Conservation (phyloP, 169 alveolate species). For the Plasmodium coatneyi region DNA sequence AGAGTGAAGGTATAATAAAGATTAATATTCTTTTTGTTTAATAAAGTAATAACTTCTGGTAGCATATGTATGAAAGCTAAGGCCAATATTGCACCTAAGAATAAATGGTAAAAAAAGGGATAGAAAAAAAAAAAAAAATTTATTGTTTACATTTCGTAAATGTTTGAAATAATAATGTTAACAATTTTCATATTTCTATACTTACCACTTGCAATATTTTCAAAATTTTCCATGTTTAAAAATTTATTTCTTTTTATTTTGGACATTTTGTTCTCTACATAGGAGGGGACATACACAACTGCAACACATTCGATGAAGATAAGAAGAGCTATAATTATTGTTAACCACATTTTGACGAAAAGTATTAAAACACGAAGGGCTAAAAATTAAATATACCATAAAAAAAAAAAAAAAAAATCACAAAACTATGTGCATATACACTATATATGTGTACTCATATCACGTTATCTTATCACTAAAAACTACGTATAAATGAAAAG, state of each 20-base stretch:
- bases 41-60: constrained; percentile 61
- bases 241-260: constrained; percentile 36
- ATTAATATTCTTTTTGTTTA: constrained; percentile 45
- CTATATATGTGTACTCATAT: background rate
- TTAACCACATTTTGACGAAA: constrained; percentile 71
- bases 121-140: background rate
- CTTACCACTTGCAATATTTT: constrained; percentile 75
- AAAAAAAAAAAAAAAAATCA: constrained; percentile 3
- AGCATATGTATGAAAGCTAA: constrained; percentile 71
- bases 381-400: constrained; percentile 9
- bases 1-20: constrained; percentile 38
- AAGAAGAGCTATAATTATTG: constrained; percentile 27
- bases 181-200: constrained; percentile 19
- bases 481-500: constrained; percentile 4
- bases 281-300: constrained; percentile 54
- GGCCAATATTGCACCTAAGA: constrained; percentile 68
- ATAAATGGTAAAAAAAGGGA: constrained; percentile 11
- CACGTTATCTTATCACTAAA: constrained; percentile 1
- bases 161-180: constrained; percentile 2
- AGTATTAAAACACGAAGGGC: background rate
- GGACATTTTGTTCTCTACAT: constrained; percentile 25
- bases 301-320: constrained; percentile 64
- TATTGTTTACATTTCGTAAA: background rate
- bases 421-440: background rate
- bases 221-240: constrained; percentile 61